Evolutionary conservation across 306 rosid genomes (phyloP).

Genomic region (Ormosia semicastrata): DNA sequence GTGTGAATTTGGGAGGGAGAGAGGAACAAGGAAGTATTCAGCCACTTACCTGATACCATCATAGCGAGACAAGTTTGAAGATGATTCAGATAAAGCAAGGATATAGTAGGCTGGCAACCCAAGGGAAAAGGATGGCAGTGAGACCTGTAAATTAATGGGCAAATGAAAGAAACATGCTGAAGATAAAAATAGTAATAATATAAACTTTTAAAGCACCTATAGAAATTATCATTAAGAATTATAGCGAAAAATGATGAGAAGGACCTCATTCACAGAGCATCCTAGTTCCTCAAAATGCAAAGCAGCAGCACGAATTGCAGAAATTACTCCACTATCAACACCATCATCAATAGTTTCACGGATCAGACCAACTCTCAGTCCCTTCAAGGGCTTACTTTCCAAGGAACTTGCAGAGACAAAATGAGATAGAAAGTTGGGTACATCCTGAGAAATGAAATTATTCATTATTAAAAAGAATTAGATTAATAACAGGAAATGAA

Average conservation of each 20-base stretch:
- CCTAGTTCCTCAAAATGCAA: slow-evolving; percentile 90
- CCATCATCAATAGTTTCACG: slow-evolving; percentile 86
- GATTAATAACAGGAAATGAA: slow-evolving; percentile 9
- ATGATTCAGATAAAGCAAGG: slow-evolving; percentile 88
- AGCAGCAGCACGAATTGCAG: slow-evolving; percentile 80
- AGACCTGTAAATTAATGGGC: slow-evolving; percentile 57
- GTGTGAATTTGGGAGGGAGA: neutral
- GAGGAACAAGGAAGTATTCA: neutral
- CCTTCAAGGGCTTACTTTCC: slow-evolving; percentile 86
- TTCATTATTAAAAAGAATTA: slow-evolving; percentile 11
- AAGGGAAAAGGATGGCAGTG: slow-evolving; percentile 93
- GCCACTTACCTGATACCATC: slow-evolving; percentile 78
- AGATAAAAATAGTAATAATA: neutral
- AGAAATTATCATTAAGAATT: slow-evolving; percentile 11
- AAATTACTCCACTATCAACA: slow-evolving; percentile 71
- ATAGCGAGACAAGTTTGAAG: slow-evolving; percentile 96
- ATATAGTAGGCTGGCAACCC: slow-evolving; percentile 97
- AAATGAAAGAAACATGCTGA: slow-evolving; percentile 1
- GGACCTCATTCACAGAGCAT: slow-evolving; percentile 80
- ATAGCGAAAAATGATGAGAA: neutral
- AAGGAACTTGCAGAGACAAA: slow-evolving; percentile 45
- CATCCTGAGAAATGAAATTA: slow-evolving; percentile 56
- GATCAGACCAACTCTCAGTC: slow-evolving; percentile 83
- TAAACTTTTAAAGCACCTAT: slow-evolving; percentile 14
- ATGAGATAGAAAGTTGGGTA: slow-evolving; percentile 59